These are phyloP conservation scores for Diaporthe sp. DNA, from an alignment of 2,329 filamentous ascomycete genomes.

Conservation along the genomic window DNA sequence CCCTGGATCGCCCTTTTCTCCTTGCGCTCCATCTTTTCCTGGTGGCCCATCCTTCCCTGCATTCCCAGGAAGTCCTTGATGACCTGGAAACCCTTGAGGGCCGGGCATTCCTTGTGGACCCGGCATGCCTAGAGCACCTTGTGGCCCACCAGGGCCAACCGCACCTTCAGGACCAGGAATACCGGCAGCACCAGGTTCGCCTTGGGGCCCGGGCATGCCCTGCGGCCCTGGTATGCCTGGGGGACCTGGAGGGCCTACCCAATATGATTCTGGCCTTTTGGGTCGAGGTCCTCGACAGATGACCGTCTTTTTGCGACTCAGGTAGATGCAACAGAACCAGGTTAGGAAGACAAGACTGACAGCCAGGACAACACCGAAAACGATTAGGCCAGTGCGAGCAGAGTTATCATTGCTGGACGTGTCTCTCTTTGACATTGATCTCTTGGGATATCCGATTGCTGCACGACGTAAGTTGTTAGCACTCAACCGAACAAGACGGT, in stretches of 20 bases:
- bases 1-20: background rate
- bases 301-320: background rate
- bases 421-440: background rate
- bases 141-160: background rate
- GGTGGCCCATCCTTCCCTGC: background rate
- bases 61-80: background rate
- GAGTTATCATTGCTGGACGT: background rate
- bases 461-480: background rate
- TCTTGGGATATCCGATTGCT: background rate
- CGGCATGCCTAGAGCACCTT: background rate
- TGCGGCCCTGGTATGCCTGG: background rate
- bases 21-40: background rate
- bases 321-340: constrained; percentile 22
- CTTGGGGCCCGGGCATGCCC: background rate
- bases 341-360: background rate
- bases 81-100: too few relatives aligned
- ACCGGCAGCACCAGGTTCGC: background rate
- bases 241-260: background rate
- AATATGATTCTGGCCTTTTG: background rate
- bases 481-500: background rate
- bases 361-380: constrained; percentile 16
- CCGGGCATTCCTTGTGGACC: too few relatives aligned
- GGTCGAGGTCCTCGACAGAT: background rate
- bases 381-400: constrained; percentile 12
- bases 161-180: background rate